Evolutionary conservation across 2,329 filamentous ascomycete genomes (phyloP).

Genomic region (Epichloe bromicola): DNA sequence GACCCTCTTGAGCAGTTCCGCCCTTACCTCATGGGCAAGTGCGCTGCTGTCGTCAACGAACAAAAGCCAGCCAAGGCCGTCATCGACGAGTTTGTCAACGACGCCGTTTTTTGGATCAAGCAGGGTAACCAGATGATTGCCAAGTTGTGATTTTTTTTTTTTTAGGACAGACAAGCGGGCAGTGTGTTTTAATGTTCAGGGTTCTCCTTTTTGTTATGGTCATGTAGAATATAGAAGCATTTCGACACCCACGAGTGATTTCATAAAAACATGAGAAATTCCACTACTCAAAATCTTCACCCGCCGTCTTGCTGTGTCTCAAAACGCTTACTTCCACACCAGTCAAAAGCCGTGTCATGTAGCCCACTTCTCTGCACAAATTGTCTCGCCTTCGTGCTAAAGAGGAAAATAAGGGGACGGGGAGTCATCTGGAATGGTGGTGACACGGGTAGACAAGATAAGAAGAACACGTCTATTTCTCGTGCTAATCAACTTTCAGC

Average conservation of each 20-base stretch:
- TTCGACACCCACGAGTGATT: not conserved
- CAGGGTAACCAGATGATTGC: slow-evolving; percentile 55
- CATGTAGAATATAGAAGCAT: slow-evolving; percentile 13
- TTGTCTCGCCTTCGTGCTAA: too few relatives aligned
- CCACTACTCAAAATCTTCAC: not conserved
- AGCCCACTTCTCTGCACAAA: too few relatives aligned
- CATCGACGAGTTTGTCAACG: slow-evolving; percentile 83
- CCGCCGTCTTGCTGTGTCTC: not conserved
- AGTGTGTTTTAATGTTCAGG: slow-evolving; percentile 2
- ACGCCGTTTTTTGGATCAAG: slow-evolving; percentile 59
- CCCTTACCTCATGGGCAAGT: slow-evolving; percentile 94
- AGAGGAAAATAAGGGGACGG: too few relatives aligned
- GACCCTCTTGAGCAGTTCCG: slow-evolving; percentile 85
- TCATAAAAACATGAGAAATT: not conserved
- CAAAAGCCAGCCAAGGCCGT: slow-evolving; percentile 83
- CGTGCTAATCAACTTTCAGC: slow-evolving; percentile 19
- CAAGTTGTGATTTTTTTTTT: slow-evolving; percentile 44
- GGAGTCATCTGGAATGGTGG: not conserved
- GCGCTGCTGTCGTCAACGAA: slow-evolving; percentile 84
- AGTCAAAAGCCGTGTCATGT: too few relatives aligned
- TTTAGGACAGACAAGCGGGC: too few relatives aligned
- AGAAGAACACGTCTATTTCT: slow-evolving; percentile 17
- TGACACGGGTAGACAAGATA: not conserved
- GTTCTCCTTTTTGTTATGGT: slow-evolving; percentile 9
- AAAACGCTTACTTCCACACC: too few relatives aligned